Evolutionary conservation across 1,139 yeast species (phyloP), one percentile per base, ranked within the genome.

Genomic region (Taphrina pruni): DNA sequence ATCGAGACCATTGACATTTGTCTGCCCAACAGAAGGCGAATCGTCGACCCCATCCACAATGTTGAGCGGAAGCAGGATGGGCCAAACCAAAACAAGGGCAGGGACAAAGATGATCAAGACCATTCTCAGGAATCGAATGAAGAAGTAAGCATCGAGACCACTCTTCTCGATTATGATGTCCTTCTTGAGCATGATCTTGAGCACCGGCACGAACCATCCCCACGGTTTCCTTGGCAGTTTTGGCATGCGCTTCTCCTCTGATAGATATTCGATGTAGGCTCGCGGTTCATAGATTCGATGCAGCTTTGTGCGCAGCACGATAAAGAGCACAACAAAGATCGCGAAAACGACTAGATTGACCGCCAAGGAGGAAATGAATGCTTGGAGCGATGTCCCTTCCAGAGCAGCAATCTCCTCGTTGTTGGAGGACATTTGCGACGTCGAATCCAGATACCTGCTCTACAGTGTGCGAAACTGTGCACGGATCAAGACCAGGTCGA

Each of bases 271-370:
- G 0, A 86, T 74, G 55, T 85, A 85, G 14, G 88, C 79, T 75
- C 96, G 86, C 21, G 97, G 97, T 78, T 91, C 94, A 77, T 94
- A 94, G 43, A 91, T 90, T 73, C 93, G 81, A 71, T 80, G 82
- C 76, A 88, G 85, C 73, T 81, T 83, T 70, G 88, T 86, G 75
- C 97, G 84, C 69, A 94, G 76, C 1, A 81, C 54, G n/a, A 91
- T 73, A 77, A 94, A 94, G 3, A 83, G 79, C 0, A 79, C 51
- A n/a, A 88, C 76, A 74, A 90, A 89, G 1, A 85, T 81, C 3
- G 80, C 80, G 70, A 88, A 88, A 12, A 90, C 78, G 57, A 86
- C 80, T n/a, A 86, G 85, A 75, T 87, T 86, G 67, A 85, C 78
- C 56, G 86, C 82, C 66, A 87, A 75, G 2, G 90, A 77, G 0